phyloP scores from a whole-genome alignment of 257 asterid species.

The Schizonepeta tenuifolia region DNA sequence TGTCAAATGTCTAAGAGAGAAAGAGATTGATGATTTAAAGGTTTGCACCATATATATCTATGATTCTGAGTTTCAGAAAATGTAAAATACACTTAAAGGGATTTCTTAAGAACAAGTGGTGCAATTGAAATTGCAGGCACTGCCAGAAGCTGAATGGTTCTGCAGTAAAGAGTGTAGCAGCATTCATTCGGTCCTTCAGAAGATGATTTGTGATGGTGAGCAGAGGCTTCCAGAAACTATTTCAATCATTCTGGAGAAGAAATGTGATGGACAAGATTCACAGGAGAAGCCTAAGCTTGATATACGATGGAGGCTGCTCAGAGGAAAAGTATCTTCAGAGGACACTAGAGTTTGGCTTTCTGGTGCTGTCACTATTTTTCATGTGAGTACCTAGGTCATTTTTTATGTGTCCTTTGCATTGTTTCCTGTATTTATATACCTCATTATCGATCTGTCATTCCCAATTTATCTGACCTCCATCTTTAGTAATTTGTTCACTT shows the following conservation, averaged over 20 bases:
- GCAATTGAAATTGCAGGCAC: conserved; percentile 54
- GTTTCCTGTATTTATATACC: conserved; percentile 7
- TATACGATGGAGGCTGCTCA: conserved; percentile 78
- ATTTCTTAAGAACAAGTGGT: conserved; percentile 13
- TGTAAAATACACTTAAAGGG: conserved; percentile 29
- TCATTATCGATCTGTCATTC: background rate
- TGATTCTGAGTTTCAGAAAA: background rate
- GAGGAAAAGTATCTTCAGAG: conserved; percentile 58
- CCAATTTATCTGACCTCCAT: background rate
- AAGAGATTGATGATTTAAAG: conserved; percentile 68
- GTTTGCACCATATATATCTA: conserved; percentile 35
- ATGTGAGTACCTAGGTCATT: conserved; percentile 55
- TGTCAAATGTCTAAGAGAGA: conserved; percentile 82
- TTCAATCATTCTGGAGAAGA: conserved; percentile 52
- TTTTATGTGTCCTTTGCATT: background rate
- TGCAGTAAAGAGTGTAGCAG: conserved; percentile 64
- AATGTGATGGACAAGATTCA: conserved; percentile 42
- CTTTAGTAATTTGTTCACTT: conserved; percentile 4
- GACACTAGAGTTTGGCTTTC: conserved; percentile 67
- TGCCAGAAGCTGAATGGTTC: conserved; percentile 86
- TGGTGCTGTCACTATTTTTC: conserved; percentile 73
- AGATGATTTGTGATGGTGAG: conserved; percentile 62
- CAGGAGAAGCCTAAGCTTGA: conserved; percentile 45
- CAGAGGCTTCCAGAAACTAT: conserved; percentile 62
- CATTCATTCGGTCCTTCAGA: conserved; percentile 59